Evolutionary conservation across 192 early-diverging fungal species (phyloP).

Genomic region (Entomortierella lignicola): DNA sequence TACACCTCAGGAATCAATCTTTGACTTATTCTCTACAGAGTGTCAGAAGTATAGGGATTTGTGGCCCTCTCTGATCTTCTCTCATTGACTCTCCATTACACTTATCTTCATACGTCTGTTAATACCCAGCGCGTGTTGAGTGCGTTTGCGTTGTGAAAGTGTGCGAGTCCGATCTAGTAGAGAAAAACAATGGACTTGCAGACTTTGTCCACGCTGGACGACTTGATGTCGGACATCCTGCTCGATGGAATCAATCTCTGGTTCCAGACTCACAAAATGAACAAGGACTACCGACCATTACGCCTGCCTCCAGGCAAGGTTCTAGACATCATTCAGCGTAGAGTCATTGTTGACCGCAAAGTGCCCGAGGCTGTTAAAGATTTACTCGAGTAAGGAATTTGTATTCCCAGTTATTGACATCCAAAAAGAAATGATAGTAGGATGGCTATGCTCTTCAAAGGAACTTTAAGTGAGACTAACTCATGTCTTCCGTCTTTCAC

Average conservation of each 20-base stretch:
- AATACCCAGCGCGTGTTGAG: background rate
- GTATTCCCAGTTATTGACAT: background rate
- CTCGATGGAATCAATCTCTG: slow-evolving; percentile 61
- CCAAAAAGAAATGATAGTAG: background rate
- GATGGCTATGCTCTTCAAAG: background rate
- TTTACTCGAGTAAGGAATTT: slow-evolving; percentile 53
- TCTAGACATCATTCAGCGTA: slow-evolving; percentile 52
- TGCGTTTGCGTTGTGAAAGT: background rate
- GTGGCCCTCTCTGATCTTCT: too few relatives aligned
- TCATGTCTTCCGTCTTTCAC: background rate
- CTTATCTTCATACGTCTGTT: too few relatives aligned
- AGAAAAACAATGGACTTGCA: slow-evolving; percentile 56
- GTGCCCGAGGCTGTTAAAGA: slow-evolving; percentile 56
- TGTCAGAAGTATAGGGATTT: too few relatives aligned
- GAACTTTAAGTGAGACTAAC: background rate
- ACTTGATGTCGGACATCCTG: slow-evolving; percentile 60
- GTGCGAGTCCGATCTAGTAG: background rate
- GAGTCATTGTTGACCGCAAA: slow-evolving; percentile 51
- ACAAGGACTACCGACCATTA: slow-evolving; percentile 47
- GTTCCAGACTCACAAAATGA: slow-evolving; percentile 65
- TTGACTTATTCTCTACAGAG: too few relatives aligned
- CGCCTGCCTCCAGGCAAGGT: slow-evolving; percentile 29
- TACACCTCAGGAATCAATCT: too few relatives aligned
- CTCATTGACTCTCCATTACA: background rate
- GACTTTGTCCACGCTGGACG: slow-evolving; percentile 62